Evolutionary conservation across 768 basidiomycete species (phyloP).

Genomic region (Termitomyces sp.): DNA sequence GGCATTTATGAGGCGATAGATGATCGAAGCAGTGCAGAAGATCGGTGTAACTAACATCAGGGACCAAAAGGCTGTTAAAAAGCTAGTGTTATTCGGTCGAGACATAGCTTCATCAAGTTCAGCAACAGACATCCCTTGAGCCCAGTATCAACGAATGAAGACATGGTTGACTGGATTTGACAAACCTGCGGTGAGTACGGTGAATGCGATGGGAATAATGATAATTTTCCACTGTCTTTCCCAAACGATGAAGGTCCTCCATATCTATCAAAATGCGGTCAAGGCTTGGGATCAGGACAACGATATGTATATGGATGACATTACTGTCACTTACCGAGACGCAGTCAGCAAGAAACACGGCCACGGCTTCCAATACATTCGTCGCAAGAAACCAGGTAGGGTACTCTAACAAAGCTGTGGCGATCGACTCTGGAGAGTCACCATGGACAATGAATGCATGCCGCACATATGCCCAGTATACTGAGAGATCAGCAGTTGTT

Average conservation of each 20-base stretch:
- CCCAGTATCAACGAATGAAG: not conserved
- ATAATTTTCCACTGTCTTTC: not conserved
- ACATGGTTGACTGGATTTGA: not conserved
- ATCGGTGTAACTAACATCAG: constrained; percentile 6
- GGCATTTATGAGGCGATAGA: constrained; percentile 5
- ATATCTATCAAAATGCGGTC: not conserved
- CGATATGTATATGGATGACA: not conserved
- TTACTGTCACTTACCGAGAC: not conserved
- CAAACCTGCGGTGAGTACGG: not conserved
- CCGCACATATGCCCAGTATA: constrained; percentile 2
- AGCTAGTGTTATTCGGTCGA: not conserved
- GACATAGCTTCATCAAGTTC: not conserved
- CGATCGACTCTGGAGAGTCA: not conserved
- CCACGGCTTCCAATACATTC: not conserved
- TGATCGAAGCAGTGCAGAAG: constrained; percentile 9
- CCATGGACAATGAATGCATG: constrained; percentile 1
- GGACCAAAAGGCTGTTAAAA: not conserved
- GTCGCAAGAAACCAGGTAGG: not conserved
- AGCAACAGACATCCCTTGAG: not conserved
- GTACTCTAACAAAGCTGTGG: not conserved
- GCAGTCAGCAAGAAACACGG: not conserved
- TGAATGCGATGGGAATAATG: not conserved
- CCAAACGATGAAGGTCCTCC: not conserved
- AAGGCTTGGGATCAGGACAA: not conserved
- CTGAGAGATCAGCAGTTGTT: not conserved